phyloP scores from a whole-genome alignment of 1,284 basidiomycete species.

The Kwoniella shivajii region DNA sequence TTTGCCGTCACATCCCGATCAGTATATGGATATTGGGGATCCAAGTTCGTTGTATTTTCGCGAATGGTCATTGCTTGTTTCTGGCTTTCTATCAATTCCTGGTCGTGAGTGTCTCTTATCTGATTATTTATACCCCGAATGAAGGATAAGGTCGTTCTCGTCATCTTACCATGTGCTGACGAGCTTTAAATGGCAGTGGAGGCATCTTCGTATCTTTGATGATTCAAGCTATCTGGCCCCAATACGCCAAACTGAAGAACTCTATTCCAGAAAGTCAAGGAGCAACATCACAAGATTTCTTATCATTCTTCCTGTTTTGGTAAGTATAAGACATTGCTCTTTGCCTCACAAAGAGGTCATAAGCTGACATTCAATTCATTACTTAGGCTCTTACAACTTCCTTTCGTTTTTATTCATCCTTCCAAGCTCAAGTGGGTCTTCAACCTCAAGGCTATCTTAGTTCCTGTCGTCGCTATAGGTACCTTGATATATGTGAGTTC shows the following conservation, averaged over 20 bases:
- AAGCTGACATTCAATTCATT: background rate
- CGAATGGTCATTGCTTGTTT: conserved; percentile 71
- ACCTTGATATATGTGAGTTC: conserved; percentile 67
- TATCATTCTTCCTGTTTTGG: conserved; percentile 78
- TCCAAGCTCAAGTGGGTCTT: conserved; percentile 74
- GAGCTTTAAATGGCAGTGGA: conserved; percentile 19
- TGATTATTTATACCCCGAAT: too few relatives aligned
- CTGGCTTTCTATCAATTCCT: conserved; percentile 72
- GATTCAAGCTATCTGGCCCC: conserved; percentile 78
- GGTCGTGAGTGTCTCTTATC: conserved; percentile 18
- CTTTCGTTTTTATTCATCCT: conserved; percentile 73
- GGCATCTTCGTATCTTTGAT: conserved; percentile 57
- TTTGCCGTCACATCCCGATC: conserved; percentile 75
- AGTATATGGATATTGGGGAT: conserved; percentile 71
- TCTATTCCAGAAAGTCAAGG: conserved; percentile 62
- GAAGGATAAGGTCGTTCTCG: background rate
- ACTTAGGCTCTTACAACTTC: conserved; percentile 50
- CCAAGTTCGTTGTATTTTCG: conserved; percentile 59
- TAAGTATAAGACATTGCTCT: conserved; percentile 60
- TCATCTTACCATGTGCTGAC: conserved; percentile 4
- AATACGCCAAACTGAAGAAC: conserved; percentile 65
- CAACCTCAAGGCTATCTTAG: conserved; percentile 64
- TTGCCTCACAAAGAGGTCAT: background rate
- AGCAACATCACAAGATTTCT: conserved; percentile 64
- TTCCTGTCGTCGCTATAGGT: conserved; percentile 67